Evolutionary conservation across 169 alveolate genomes (phyloP).

Genomic region (Fabrea salina): DNA sequence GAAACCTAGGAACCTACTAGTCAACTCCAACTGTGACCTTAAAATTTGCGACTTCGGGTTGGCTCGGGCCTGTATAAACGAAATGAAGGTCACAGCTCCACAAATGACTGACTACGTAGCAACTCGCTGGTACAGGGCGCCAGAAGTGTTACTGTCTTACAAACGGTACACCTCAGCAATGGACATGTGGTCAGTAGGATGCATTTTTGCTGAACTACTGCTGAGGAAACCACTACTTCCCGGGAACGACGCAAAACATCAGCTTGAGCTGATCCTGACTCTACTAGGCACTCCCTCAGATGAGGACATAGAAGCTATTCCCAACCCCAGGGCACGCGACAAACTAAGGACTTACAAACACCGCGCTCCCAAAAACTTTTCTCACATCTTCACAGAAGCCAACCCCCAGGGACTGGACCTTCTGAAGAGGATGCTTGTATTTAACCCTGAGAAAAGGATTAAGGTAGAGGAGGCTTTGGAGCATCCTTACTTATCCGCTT

Average conservation of each 20-base stretch:
- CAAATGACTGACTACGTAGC: constrained; percentile 67
- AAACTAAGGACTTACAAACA: constrained; percentile 39
- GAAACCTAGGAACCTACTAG: constrained; percentile 71
- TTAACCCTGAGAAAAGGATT: constrained; percentile 73
- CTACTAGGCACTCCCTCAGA: constrained; percentile 61
- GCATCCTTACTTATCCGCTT: constrained; percentile 59
- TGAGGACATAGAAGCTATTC: constrained; percentile 38
- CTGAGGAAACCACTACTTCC: constrained; percentile 74
- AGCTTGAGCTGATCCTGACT: constrained; percentile 48
- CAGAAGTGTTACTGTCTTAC: constrained; percentile 69
- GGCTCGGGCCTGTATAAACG: constrained; percentile 61
- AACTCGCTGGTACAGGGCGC: constrained; percentile 85
- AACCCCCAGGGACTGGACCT: constrained; percentile 81
- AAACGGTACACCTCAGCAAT: constrained; percentile 65
- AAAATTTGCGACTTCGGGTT: constrained; percentile 78
- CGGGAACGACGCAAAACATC: constrained; percentile 56
- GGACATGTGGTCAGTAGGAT: constrained; percentile 82
- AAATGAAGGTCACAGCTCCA: constrained; percentile 28
- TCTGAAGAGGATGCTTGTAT: constrained; percentile 71
- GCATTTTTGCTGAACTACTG: constrained; percentile 76
- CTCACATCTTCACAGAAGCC: constrained; percentile 31
- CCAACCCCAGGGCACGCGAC: constrained; percentile 39
- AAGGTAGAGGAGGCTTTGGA: constrained; percentile 77
- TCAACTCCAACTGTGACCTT: constrained; percentile 68
- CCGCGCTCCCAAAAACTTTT: constrained; percentile 35